Conservation (phyloP, 352 stramenopile species). For the Globisporangium nodosum region DNA sequence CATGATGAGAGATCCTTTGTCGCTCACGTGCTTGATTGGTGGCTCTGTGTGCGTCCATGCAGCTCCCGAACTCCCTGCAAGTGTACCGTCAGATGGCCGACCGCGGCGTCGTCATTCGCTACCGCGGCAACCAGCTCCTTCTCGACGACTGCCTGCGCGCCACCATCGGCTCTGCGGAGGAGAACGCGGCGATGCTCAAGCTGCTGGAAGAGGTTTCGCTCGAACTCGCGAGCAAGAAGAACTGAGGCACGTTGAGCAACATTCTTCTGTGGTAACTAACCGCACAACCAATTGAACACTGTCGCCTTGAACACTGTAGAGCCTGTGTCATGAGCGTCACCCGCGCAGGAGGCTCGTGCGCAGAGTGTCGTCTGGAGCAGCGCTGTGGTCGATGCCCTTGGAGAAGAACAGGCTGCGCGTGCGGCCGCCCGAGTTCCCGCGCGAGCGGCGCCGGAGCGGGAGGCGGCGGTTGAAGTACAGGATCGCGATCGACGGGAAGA, state of each 20-base stretch:
- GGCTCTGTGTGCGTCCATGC: constrained; percentile 1
- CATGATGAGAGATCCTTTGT: background rate
- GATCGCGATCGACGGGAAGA: constrained; percentile 68
- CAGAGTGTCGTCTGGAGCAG: constrained; percentile 18
- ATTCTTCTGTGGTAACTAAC: background rate
- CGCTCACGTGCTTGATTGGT: too few species aligned
- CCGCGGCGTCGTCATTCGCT: constrained; percentile 94
- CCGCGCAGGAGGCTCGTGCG: constrained; percentile 41
- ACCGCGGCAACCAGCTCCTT: constrained; percentile 95
- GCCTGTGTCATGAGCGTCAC: background rate
- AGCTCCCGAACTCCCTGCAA: constrained; percentile 85
- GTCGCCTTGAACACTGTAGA: background rate
- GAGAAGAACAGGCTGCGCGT: constrained; percentile 37
- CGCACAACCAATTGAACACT: background rate
- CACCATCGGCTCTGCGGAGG: constrained; percentile 91
- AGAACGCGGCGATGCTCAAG: constrained; percentile 93
- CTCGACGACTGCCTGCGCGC: constrained; percentile 94
- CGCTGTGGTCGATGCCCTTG: constrained; percentile 20
- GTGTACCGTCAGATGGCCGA: constrained; percentile 95
- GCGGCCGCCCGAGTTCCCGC: constrained; percentile 6
- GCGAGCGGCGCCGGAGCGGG: constrained; percentile 31
- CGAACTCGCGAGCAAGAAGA: constrained; percentile 22
- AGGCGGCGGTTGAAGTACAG: constrained; percentile 83
- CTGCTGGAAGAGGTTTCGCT: constrained; percentile 65
- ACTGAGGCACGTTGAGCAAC: background rate